phyloP scores from a whole-genome alignment of 1,284 basidiomycete species.

The Sporisorium scitamineum region DNA sequence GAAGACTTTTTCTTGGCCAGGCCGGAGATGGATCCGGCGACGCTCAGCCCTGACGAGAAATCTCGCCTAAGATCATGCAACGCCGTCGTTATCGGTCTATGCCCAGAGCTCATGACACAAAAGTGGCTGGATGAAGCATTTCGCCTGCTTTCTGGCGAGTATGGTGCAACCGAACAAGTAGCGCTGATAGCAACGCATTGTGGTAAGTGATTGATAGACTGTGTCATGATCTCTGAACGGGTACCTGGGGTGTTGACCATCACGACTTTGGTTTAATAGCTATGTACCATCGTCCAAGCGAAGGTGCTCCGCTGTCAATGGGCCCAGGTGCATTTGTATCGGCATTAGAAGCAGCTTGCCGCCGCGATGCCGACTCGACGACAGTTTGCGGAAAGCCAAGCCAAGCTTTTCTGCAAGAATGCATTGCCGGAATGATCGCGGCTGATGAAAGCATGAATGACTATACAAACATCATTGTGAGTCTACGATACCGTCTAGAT shows the following conservation, averaged over 20 bases:
- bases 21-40: constrained; percentile 16
- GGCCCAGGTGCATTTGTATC: constrained; percentile 46
- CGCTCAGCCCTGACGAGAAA: constrained; percentile 8
- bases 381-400: constrained; percentile 45
- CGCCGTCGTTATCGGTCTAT: constrained; percentile 44
- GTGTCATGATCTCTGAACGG: background rate
- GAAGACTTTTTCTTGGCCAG: constrained; percentile 22
- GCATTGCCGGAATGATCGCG: constrained; percentile 38
- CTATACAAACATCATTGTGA: constrained; percentile 44
- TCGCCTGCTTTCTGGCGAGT: constrained; percentile 34
- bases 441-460: constrained; percentile 6
- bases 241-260: background rate
- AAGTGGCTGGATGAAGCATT: constrained; percentile 46
- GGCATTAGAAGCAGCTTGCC: constrained; percentile 37
- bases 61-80: constrained; percentile 24
- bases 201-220: constrained; percentile 22
- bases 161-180: constrained; percentile 15
- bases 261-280: constrained; percentile 9
- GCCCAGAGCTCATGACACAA: constrained; percentile 46
- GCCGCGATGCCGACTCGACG: constrained; percentile 12
- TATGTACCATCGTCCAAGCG: constrained; percentile 41
- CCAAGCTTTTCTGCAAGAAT: constrained; percentile 37
- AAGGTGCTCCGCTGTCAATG: constrained; percentile 30
- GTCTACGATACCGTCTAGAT: background rate
- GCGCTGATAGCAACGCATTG: constrained; percentile 45